Percentiles rank a stretch among this genome's conserved stretches.
Evolutionary conservation across 805 yeast species (phyloP).

Genomic region (Nakazawaea laoshanensis): DNA sequence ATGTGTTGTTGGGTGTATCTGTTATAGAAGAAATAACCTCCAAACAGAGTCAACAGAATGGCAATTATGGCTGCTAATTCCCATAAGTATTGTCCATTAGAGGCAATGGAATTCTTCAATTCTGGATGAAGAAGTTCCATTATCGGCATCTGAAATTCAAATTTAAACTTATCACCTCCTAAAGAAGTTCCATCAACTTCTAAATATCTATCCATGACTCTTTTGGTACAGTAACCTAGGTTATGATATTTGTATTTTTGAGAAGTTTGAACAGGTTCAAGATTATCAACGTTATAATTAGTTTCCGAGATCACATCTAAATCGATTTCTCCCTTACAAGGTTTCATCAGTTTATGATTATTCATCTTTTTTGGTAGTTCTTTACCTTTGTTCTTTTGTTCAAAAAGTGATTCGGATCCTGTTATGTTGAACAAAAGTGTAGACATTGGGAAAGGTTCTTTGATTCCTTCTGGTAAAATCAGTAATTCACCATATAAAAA

Average conservation of each 20-base stretch:
- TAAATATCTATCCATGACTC: constrained; percentile 1
- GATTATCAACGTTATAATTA: constrained; percentile 5
- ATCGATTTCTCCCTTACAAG: constrained; percentile 7
- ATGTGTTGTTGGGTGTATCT: neutral
- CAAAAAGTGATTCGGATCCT: constrained; percentile 3
- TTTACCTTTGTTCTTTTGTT: neutral
- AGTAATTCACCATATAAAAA: constrained; percentile 4
- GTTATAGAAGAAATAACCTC: constrained; percentile 4
- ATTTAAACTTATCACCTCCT: constrained; percentile 5
- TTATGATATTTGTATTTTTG: constrained; percentile 5
- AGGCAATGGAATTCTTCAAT: neutral
- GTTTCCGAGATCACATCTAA: constrained; percentile 1
- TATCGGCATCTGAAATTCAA: constrained; percentile 5
- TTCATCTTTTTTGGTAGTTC: constrained; percentile 6
- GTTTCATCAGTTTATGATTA: constrained; percentile 10
- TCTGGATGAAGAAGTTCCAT: constrained; percentile 7
- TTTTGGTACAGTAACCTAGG: constrained; percentile 9
- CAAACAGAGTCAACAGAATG: neutral
- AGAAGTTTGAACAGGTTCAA: neutral
- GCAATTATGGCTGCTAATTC: constrained; percentile 1
- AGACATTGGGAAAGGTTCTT: constrained; percentile 6
- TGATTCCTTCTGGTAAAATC: constrained; percentile 9
- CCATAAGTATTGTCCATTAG: constrained; percentile 1
- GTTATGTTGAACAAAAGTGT: constrained; percentile 4
- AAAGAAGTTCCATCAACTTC: constrained; percentile 8